Evolutionary conservation across 371 early-diverging fungal genomes (phyloP).

Genomic region (Mortierella sp.): DNA sequence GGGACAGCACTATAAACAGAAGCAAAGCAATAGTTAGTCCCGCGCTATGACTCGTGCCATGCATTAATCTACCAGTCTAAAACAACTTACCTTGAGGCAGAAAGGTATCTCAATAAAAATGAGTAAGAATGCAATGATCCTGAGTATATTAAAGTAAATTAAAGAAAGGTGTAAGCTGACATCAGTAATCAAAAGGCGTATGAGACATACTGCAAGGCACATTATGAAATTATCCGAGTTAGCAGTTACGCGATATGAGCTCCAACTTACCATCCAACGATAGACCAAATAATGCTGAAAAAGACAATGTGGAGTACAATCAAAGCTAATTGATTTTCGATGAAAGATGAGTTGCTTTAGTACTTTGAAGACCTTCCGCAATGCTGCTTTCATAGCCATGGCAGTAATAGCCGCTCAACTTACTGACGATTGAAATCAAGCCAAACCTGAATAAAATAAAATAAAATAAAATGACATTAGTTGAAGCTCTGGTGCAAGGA

Average conservation of each 20-base stretch:
- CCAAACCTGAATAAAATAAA: conserved; percentile 24
- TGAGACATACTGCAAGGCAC: too few relatives aligned
- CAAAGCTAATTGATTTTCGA: conserved; percentile 11
- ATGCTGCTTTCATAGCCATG: not conserved
- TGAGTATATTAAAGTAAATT: not conserved
- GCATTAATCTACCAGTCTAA: not conserved
- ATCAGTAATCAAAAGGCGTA: not conserved
- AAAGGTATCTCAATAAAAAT: conserved; percentile 48
- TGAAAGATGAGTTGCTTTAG: not conserved
- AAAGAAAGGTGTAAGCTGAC: not conserved
- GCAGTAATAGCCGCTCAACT: too few relatives aligned
- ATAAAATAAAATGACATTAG: not conserved
- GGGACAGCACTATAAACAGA: conserved; percentile 37
- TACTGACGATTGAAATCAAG: conserved; percentile 40
- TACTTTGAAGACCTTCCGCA: not conserved
- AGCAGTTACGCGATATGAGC: not conserved
- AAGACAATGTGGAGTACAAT: conserved; percentile 28
- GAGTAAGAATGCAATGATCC: conserved; percentile 48
- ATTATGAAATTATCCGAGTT: too few relatives aligned
- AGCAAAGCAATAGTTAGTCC: not conserved
- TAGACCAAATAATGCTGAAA: conserved; percentile 34
- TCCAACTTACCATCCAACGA: conserved; percentile 36
- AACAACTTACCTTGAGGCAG: conserved; percentile 40
- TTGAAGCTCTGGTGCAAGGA: too few relatives aligned
- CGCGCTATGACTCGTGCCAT: not conserved